Percentiles rank a stretch among this genome's conserved stretches.
Evolutionary conservation across 306 rosid genomes (phyloP).

Genomic region (Cercis canadensis): DNA sequence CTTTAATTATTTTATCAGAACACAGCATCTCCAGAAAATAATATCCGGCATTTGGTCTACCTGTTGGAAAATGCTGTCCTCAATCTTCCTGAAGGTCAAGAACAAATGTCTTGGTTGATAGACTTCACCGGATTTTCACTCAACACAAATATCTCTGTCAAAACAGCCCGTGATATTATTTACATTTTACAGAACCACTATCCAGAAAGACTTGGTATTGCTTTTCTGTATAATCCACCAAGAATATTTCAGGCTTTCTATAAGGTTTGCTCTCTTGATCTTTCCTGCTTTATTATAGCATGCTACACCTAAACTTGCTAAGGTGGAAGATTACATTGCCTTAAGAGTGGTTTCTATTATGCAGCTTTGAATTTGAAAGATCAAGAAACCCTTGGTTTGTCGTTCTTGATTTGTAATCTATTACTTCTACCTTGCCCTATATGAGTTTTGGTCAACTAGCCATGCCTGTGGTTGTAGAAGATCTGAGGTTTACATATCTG

Average conservation of each 20-base stretch:
- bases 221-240: constrained; percentile 82
- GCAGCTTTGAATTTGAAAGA: constrained; percentile 32
- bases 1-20: constrained; percentile 50
- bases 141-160: constrained; percentile 56
- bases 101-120: constrained; percentile 91
- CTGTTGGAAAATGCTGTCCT: constrained; percentile 82
- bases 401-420: constrained; percentile 8
- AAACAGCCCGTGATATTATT: constrained; percentile 75
- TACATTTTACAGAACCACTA: constrained; percentile 86
- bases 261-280: constrained; percentile 60
- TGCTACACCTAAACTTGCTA: neutral
- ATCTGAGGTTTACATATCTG: constrained; percentile 7
- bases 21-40: constrained; percentile 64
- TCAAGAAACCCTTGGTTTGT: neutral
- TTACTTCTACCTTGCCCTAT: neutral
- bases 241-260: constrained; percentile 86
- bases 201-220: constrained; percentile 88
- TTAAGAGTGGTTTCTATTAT: constrained; percentile 6
- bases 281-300: neutral
- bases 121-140: constrained; percentile 83
- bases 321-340: constrained; percentile 26
- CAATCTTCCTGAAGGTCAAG: constrained; percentile 83
- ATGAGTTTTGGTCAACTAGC: neutral
- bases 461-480: neutral
- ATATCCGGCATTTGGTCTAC: constrained; percentile 75